Evolutionary conservation across 768 basidiomycete genomes (phyloP).

Genomic region (Lactifluus piperatus): DNA sequence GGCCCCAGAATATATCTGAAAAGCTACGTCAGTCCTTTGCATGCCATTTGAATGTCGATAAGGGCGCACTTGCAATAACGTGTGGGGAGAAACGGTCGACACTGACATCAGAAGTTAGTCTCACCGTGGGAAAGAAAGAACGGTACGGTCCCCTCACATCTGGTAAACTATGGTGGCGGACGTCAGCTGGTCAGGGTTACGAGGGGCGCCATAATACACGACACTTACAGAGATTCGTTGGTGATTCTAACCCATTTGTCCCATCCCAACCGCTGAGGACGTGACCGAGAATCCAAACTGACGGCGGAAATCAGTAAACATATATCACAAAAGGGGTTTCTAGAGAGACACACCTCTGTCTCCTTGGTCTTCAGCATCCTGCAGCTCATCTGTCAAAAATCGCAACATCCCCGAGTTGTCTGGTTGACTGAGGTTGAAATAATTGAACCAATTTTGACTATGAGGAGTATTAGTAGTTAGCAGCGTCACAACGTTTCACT

Average conservation of each 20-base stretch:
- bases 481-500: neutral
- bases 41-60: slow-evolving; percentile 13
- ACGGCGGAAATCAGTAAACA: slow-evolving; percentile 16
- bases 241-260: slow-evolving; percentile 49
- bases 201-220: neutral
- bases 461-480: neutral
- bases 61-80: slow-evolving; percentile 59
- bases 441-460: slow-evolving; percentile 67
- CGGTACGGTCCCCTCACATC: slow-evolving; percentile 29
- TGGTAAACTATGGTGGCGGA: slow-evolving; percentile 34
- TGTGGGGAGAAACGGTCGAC: slow-evolving; percentile 74
- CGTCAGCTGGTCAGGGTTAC: neutral
- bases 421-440: slow-evolving; percentile 60
- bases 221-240: slow-evolving; percentile 59
- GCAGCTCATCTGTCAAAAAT: slow-evolving; percentile 70
- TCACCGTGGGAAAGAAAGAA: neutral
- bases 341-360: slow-evolving; percentile 46
- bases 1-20: slow-evolving; percentile 68
- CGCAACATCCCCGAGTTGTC: slow-evolving; percentile 71
- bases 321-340: neutral
- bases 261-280: slow-evolving; percentile 66
- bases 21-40: slow-evolving; percentile 1
- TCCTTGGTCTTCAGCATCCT: slow-evolving; percentile 68
- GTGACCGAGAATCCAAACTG: slow-evolving; percentile 48
- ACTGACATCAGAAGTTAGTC: slow-evolving; percentile 28